Base-by-base conservation (phyloP, 202 grass and related monocot genomes). In the Zoysia matrella region DNA sequence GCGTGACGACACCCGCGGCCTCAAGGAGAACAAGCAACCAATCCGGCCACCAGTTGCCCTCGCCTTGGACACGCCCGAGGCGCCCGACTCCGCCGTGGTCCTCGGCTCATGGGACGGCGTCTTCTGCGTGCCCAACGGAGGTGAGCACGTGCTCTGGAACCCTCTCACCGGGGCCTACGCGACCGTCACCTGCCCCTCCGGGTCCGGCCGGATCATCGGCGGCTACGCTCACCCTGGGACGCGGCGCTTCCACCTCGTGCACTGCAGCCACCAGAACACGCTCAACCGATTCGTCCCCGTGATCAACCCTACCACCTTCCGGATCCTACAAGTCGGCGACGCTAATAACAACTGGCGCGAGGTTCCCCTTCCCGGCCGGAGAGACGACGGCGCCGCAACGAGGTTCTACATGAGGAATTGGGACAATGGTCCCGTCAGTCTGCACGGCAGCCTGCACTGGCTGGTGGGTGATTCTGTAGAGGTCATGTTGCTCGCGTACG, bases 371-470 rank as follows among this genome's bases (percentile, higher is more conserved):
- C 22, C 22, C 22, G 22, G 22, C 22, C 22, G 22, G 22, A 22
- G 22, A 22, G 22, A 22, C 22, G 22, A 22, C 22, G 22, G 22
- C 22, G 22, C 22, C 22, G 22, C 22, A 22, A 22, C 22, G 22
- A 22, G 22, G 22, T 22, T 22, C 22, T 22, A 22, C 22, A 72
- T 81, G 71, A 40, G 4, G 43, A 40, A 6, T 43, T 58, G 3
- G 3, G 0, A 6, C 2, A 6, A 3, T 0, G 8, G 15, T 42
- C 14, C 15, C 9, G 45, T 76, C 36, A 52, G 64, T 45, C 15
- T 84, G 53, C 72, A 76, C 14, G 65, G 54, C 8, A 76, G 43
- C 30, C 9, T 76, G 82, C 82, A 69, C 6, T 83, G 72, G 80
- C 9, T 73, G 3, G 69, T 65, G 22, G 22, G 22, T 22, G 22